Evolutionary conservation across 345 rosid genomes (phyloP).

Genomic region (Euclidium syriacum): DNA sequence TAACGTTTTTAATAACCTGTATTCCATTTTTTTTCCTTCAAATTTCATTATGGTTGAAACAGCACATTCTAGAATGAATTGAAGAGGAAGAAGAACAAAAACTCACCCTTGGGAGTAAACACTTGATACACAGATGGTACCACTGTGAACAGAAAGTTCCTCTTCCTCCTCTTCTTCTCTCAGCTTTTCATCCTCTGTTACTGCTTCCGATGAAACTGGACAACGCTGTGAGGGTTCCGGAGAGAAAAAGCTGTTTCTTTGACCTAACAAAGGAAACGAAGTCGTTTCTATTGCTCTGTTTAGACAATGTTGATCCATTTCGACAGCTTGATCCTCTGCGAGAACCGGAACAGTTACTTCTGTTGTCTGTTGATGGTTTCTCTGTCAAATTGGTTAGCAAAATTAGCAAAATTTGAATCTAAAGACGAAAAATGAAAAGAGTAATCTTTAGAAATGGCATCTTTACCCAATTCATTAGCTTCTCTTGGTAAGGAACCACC

Average conservation of each 20-base stretch:
- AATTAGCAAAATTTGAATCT: neutral
- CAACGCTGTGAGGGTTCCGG: slow-evolving; percentile 23
- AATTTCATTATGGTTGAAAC: neutral
- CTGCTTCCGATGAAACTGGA: slow-evolving; percentile 29
- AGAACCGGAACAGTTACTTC: slow-evolving; percentile 38
- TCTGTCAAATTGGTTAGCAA: slow-evolving; percentile 23
- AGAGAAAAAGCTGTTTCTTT: slow-evolving; percentile 36
- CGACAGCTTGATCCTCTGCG: neutral
- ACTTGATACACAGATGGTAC: slow-evolving; percentile 71
- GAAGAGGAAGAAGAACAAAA: neutral
- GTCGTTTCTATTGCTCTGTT: slow-evolving; percentile 32
- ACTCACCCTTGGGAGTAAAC: slow-evolving; percentile 73
- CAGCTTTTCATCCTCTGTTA: slow-evolving; percentile 4
- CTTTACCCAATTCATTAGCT: slow-evolving; percentile 57
- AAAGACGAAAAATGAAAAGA: neutral
- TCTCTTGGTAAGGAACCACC: slow-evolving; percentile 52
- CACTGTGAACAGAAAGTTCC: slow-evolving; percentile 55
- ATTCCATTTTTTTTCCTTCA: neutral
- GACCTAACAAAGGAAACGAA: slow-evolving; percentile 47
- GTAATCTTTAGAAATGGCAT: neutral
- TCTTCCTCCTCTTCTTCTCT: slow-evolving; percentile 35
- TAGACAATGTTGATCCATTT: slow-evolving; percentile 33
- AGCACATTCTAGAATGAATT: neutral
- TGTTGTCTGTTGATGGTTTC: slow-evolving; percentile 34
- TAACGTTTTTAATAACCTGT: slow-evolving; percentile 65